Evolutionary conservation across 345 rosid genomes (phyloP).

Genomic region (Populus euphratica): DNA sequence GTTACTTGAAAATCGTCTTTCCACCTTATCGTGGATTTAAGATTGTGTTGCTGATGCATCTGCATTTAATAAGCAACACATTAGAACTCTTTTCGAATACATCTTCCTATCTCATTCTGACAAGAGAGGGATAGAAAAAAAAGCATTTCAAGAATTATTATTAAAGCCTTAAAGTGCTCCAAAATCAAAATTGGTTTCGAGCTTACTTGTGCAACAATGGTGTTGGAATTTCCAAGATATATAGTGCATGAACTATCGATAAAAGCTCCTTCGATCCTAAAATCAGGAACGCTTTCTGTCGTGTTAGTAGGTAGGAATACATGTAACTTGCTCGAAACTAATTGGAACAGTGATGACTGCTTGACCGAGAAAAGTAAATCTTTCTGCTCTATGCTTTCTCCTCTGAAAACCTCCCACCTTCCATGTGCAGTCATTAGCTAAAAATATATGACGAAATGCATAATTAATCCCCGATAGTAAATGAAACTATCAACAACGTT

Average conservation of each 20-base stretch:
- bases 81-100: too few species aligned
- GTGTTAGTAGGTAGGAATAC: conserved; percentile 49
- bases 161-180: too few species aligned
- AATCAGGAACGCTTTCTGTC: conserved; percentile 40
- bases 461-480: too few species aligned
- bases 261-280: conserved; percentile 42
- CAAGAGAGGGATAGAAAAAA: too few species aligned
- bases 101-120: too few species aligned
- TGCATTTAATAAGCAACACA: too few species aligned
- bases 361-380: conserved; percentile 53
- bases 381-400: conserved; percentile 41
- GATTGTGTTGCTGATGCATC: conserved; percentile 36
- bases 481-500: too few species aligned
- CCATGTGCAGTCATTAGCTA: conserved; percentile 27
- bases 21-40: too few species aligned
- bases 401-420: conserved; percentile 56
- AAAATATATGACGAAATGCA: background rate
- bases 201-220: conserved; percentile 45
- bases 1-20: conserved; percentile 30
- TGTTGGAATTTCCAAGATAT: conserved; percentile 45
- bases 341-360: conserved; percentile 37
- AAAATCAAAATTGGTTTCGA: too few species aligned
- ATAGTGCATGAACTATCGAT: conserved; percentile 39
- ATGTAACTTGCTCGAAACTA: conserved; percentile 42
- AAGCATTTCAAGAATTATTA: too few species aligned